Conservation (phyloP, 2,329 filamentous ascomycete species). For the Colletotrichum spinosum region DNA sequence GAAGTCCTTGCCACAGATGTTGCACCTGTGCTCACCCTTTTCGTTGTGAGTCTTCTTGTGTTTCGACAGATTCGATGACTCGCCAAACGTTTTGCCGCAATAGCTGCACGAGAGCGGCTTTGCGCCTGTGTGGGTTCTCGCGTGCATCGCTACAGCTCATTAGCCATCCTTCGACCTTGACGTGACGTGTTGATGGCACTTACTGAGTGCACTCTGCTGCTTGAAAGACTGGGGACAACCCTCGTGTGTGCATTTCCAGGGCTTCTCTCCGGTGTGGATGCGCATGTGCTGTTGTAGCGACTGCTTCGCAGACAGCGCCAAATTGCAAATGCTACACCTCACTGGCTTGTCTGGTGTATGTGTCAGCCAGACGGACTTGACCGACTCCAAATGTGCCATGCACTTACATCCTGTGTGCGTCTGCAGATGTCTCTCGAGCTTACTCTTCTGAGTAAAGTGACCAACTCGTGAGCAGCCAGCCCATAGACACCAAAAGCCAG, state of each 20-base stretch:
- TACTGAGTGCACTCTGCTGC: constrained; percentile 75
- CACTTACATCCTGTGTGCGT: constrained; percentile 73
- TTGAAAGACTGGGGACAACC: constrained; percentile 71
- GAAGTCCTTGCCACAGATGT: constrained; percentile 67
- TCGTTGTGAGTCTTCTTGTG: constrained; percentile 71
- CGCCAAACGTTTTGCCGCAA: constrained; percentile 70
- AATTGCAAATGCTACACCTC: constrained; percentile 65
- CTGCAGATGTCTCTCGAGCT: constrained; percentile 73
- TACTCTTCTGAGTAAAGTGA: constrained; percentile 70
- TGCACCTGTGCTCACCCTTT: constrained; percentile 63
- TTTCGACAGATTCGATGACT: constrained; percentile 76
- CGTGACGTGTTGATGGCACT: constrained; percentile 41
- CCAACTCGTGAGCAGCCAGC: constrained; percentile 64
- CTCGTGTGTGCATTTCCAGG: constrained; percentile 65
- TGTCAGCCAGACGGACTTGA: constrained; percentile 41
- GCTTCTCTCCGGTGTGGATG: constrained; percentile 74
- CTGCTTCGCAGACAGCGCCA: constrained; percentile 74
- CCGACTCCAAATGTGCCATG: not conserved
- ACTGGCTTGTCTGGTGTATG: constrained; percentile 67
- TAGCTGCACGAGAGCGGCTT: constrained; percentile 71
- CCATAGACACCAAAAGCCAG: constrained; percentile 68
- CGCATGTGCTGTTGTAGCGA: constrained; percentile 75
- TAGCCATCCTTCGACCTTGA: not conserved
- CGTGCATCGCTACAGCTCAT: constrained; percentile 68
- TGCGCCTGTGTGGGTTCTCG: constrained; percentile 72